These are phyloP conservation scores for Arthrocladium fulminans DNA, from an alignment of 2,329 filamentous ascomycete species.

Conservation along the genomic window DNA sequence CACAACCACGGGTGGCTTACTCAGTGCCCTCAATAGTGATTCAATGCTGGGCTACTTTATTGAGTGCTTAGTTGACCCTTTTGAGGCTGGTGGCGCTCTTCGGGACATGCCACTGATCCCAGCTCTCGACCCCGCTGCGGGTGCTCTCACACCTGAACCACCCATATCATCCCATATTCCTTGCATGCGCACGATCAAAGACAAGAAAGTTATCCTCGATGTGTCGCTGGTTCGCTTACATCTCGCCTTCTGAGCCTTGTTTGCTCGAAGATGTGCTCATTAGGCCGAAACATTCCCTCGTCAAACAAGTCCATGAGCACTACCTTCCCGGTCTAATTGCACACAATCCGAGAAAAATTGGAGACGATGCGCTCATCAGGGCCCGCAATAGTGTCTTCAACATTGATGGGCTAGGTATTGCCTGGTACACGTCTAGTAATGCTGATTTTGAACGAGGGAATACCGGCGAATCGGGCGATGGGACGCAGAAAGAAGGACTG, in stretches of 20 bases:
- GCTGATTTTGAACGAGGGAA: conserved; percentile 28
- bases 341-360: conserved; percentile 24
- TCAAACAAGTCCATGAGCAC: conserved; percentile 43
- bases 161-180: neutral
- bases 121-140: too few relatives aligned
- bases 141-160: too few relatives aligned
- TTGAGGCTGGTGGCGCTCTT: too few relatives aligned
- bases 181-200: neutral
- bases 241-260: conserved; percentile 44
- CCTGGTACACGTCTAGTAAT: conserved; percentile 44
- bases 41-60: too few relatives aligned
- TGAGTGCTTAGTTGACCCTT: too few relatives aligned
- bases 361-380: conserved; percentile 25
- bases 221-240: conserved; percentile 50
- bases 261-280: conserved; percentile 49
- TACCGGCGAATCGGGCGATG: neutral
- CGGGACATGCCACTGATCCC: too few relatives aligned
- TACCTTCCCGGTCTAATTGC: conserved; percentile 47
- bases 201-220: conserved; percentile 22
- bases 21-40: too few relatives aligned
- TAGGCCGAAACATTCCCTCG: conserved; percentile 34
- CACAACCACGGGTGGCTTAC: too few relatives aligned
- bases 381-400: conserved; percentile 47
- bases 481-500: conserved; percentile 8
- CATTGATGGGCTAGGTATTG: conserved; percentile 48